These are phyloP conservation scores for Perilla frutescens DNA, from an alignment of 257 asterid genomes.

Conservation along the genomic window DNA sequence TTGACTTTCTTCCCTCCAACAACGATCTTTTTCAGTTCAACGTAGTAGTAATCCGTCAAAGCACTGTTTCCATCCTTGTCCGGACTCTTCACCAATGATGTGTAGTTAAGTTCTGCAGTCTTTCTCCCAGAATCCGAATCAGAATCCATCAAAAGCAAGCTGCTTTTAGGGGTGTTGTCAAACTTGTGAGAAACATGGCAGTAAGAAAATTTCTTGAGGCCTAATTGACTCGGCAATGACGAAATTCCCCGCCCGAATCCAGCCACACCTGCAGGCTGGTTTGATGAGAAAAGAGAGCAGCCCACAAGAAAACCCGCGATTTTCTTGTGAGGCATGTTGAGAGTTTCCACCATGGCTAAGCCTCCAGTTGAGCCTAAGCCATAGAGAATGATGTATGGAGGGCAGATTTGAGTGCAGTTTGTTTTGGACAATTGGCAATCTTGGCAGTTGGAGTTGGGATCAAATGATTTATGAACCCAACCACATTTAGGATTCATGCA, in stretches of 20 bases:
- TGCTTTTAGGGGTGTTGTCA: conserved; percentile 55
- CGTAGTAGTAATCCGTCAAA: conserved; percentile 59
- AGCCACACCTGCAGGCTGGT: conserved; percentile 81
- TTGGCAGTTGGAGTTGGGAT: conserved; percentile 50
- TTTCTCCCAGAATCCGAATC: conserved; percentile 48
- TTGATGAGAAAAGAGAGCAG: conserved; percentile 72
- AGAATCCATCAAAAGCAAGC: conserved; percentile 58
- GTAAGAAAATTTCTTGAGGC: conserved; percentile 75
- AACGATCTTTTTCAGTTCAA: conserved; percentile 55
- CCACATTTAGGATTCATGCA: conserved; percentile 76
- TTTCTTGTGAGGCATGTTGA: conserved; percentile 49
- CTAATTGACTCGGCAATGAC: conserved; percentile 71
- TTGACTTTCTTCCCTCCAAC: conserved; percentile 71
- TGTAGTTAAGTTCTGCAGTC: conserved; percentile 50
- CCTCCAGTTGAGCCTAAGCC: conserved; percentile 89
- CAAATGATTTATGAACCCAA: conserved; percentile 67
- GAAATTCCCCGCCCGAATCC: conserved; percentile 82
- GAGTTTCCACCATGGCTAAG: conserved; percentile 65
- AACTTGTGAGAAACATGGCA: conserved; percentile 75
- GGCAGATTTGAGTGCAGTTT: conserved; percentile 76
- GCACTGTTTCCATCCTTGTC: conserved; percentile 38
- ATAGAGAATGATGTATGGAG: conserved; percentile 75
- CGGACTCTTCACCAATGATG: conserved; percentile 57
- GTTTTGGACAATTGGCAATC: conserved; percentile 44
- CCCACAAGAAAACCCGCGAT: conserved; percentile 65